A percentile compares a stretch with the other conserved stretches of the same genome.
phyloP scores from a whole-genome alignment of 345 rosid species.

The Luvunga scandens region DNA sequence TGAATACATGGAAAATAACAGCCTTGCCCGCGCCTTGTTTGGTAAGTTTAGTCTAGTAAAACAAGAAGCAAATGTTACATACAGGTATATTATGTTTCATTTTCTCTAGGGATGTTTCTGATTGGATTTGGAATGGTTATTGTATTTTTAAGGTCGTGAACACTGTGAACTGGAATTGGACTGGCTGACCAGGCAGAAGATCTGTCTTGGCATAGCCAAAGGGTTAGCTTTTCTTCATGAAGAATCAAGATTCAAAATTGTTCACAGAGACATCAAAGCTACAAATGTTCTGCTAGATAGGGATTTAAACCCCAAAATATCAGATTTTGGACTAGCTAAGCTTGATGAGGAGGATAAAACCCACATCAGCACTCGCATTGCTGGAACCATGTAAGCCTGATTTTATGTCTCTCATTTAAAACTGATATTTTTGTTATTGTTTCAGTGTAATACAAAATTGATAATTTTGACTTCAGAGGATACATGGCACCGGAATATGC shows the following conservation, averaged over 20 bases:
- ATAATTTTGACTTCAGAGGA: conserved; percentile 29
- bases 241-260: conserved; percentile 34
- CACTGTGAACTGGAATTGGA: conserved; percentile 8
- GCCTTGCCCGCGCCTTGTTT: conserved; percentile 33
- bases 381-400: conserved; percentile 49
- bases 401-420: neutral
- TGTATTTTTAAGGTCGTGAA: neutral
- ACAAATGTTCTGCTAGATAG: conserved; percentile 47
- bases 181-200: conserved; percentile 21
- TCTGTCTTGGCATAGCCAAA: conserved; percentile 24
- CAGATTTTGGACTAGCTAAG: conserved; percentile 58
- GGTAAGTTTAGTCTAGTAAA: conserved; percentile 19
- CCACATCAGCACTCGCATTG: conserved; percentile 51
- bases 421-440: neutral
- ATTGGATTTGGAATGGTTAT: neutral
- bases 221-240: conserved; percentile 28
- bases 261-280: conserved; percentile 59
- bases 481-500: conserved; percentile 66
- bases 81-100: neutral
- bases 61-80: neutral
- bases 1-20: conserved; percentile 45
- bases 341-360: conserved; percentile 45
- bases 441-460: neutral
- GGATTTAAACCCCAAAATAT: conserved; percentile 50
- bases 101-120: neutral